Evolutionary conservation across 1,284 basidiomycete genomes (phyloP).

Genomic region (Leccinum pallidistipes): DNA sequence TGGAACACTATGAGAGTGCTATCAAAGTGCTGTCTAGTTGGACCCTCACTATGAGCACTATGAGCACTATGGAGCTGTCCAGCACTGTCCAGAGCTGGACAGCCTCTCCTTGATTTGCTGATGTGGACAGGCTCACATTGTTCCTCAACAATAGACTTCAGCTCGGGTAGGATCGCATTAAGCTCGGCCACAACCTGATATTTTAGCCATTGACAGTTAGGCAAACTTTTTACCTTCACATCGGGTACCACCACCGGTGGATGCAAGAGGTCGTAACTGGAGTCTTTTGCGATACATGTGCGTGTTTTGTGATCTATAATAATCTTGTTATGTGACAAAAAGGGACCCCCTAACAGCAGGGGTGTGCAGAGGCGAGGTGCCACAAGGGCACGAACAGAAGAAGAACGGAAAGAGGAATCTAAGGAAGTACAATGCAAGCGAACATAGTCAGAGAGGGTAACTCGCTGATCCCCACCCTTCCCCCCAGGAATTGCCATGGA

Average conservation of each 20-base stretch:
- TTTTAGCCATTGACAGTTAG: neutral
- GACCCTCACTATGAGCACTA: too few relatives aligned
- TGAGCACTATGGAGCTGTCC: too few relatives aligned
- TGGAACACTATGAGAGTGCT: too few relatives aligned
- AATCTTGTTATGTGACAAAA: neutral
- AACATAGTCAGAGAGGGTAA: neutral
- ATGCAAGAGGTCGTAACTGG: neutral
- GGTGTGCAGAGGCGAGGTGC: neutral
- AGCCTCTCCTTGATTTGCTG: too few relatives aligned
- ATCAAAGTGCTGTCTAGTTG: too few relatives aligned
- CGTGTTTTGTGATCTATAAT: neutral
- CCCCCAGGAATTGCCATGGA: neutral
- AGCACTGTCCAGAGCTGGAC: too few relatives aligned
- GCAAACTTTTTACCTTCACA: neutral
- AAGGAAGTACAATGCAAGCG: neutral
- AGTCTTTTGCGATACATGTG: neutral
- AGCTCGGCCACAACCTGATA: neutral
- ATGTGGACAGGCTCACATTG: too few relatives aligned
- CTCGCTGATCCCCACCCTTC: neutral
- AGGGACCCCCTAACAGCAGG: neutral
- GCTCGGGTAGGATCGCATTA: too few relatives aligned
- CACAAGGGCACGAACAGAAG: neutral
- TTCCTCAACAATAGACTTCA: neutral
- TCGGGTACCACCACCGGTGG: too few relatives aligned
- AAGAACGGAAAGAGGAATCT: neutral